Evolutionary conservation across 2,329 filamentous ascomycete genomes (phyloP).

Genomic region (Fusarium fracticaudum): DNA sequence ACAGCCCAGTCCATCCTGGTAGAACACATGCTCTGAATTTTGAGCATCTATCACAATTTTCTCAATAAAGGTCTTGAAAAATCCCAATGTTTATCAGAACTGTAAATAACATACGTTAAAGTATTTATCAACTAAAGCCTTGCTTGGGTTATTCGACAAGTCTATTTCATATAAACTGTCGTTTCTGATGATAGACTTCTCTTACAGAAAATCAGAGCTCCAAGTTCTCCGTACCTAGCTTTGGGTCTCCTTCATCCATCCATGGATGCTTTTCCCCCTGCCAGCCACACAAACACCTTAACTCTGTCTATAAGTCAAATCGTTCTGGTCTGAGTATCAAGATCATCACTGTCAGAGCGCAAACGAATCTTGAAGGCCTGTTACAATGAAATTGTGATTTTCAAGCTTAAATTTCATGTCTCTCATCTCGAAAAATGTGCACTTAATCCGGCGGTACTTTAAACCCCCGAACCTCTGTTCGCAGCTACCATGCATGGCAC

Average conservation of each 20-base stretch:
- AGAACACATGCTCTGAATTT: conserved; percentile 3
- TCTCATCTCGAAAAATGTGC: neutral
- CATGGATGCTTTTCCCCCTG: neutral
- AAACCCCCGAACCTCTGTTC: conserved; percentile 29
- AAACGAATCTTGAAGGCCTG: neutral
- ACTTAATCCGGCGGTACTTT: neutral
- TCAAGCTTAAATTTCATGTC: conserved; percentile 17
- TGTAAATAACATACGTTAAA: neutral
- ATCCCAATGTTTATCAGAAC: neutral
- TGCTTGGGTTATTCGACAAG: neutral
- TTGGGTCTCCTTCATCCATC: neutral
- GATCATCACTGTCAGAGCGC: neutral
- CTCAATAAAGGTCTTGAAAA: neutral
- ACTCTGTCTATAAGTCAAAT: neutral
- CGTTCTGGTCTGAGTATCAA: neutral
- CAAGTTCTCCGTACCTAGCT: neutral
- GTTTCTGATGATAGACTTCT: neutral
- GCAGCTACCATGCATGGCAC: conserved; percentile 25
- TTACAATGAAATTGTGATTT: conserved; percentile 9
- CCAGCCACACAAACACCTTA: neutral
- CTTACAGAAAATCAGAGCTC: neutral
- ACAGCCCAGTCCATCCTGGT: neutral
- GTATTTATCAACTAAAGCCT: neutral
- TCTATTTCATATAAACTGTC: neutral
- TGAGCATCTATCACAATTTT: neutral